Evolutionary conservation across 2,329 filamentous ascomycete species (phyloP), one percentile per base, ranked within the genome.

Genomic region (Monilinia fructicola): DNA sequence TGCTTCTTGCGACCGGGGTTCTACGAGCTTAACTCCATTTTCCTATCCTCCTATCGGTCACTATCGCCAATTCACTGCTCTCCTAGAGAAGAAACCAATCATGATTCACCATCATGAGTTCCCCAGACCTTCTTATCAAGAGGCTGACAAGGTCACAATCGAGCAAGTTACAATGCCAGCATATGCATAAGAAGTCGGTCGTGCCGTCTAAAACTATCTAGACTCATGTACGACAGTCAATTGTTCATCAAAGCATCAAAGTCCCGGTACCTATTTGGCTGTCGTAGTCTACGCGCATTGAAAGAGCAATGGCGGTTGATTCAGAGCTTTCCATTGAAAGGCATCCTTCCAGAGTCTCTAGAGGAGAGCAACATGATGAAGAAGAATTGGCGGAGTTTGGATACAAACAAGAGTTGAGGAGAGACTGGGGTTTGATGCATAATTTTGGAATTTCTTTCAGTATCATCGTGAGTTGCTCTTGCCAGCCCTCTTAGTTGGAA

Each of bases 381-480:
- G 77, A 79, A 65, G 81, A 80, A 21, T 76, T 86, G 63, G 83
- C 82, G 4, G 80, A 84, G 69, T 80, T 87, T 71, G 85, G 85
- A 1, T 88, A 87, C 74, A 83, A 85, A 73, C 85, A 87, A 68
- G 84, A 86, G 71, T 74, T 87, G 69, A 80, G 81, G 46, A 79
- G 85, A 59, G 83, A 86, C 73, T 87, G 85, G 85, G 81, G 82
- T 5, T 71, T 87, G 67, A 77, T 82, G 62, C 85, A 87, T 71
- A 87, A 87, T 72, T 87, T 87, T 76, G 85, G 85, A 38, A 83
- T 87, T 9, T 86, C 84, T 0, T 87, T 87, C 73, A 85, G 83
- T 7, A 87, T 87, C 71, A 87, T 87, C 73, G 82, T 84, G 72
- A 69, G 81, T 75, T 50, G 10, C 16, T n/a, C 31, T 48, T 46